These are phyloP conservation scores for Bimuria novae-zelandiae DNA, from an alignment of 2,329 filamentous ascomycete species.

Conservation along the genomic window DNA sequence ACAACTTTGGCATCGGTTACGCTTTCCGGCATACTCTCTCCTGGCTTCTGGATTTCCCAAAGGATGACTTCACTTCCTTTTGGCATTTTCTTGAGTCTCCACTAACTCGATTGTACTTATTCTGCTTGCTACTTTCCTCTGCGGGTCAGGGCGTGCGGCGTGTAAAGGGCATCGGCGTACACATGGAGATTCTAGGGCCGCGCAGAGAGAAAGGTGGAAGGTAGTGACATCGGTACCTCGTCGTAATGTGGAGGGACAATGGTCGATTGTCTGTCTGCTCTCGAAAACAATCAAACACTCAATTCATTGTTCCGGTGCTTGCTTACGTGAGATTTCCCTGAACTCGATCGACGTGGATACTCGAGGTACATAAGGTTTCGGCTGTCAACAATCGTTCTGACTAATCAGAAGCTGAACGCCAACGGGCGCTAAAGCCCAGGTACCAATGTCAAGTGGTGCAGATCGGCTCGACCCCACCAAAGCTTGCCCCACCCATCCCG, in stretches of 20 bases:
- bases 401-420: no score
- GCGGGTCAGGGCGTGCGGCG: slow-evolving; percentile 24
- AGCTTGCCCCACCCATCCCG: slow-evolving; percentile 13
- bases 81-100: slow-evolving; percentile 14
- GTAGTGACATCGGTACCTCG: slow-evolving; percentile 25
- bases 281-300: slow-evolving; percentile 29
- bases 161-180: slow-evolving; percentile 21
- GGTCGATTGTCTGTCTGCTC: slow-evolving; percentile 27
- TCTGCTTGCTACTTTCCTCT: slow-evolving; percentile 32
- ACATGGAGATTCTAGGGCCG: slow-evolving; percentile 17
- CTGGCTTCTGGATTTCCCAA: slow-evolving; percentile 7
- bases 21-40: slow-evolving; percentile 17
- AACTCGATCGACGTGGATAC: background rate
- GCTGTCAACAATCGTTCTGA: no score
- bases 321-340: background rate
- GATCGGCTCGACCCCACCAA: slow-evolving; percentile 12
- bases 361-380: no score
- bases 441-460: no score
- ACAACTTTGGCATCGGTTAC: slow-evolving; percentile 3
- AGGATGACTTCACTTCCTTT: slow-evolving; percentile 13
- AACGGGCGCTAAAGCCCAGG: no score
- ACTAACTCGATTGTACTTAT: slow-evolving; percentile 29
- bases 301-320: slow-evolving; percentile 14
- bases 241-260: slow-evolving; percentile 33
- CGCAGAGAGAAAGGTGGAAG: slow-evolving; percentile 25